Evolutionary conservation across 2,329 filamentous ascomycete species (phyloP), one percentile per base, ranked within the genome.

Genomic region (Pseudogymnoascus sp.): DNA sequence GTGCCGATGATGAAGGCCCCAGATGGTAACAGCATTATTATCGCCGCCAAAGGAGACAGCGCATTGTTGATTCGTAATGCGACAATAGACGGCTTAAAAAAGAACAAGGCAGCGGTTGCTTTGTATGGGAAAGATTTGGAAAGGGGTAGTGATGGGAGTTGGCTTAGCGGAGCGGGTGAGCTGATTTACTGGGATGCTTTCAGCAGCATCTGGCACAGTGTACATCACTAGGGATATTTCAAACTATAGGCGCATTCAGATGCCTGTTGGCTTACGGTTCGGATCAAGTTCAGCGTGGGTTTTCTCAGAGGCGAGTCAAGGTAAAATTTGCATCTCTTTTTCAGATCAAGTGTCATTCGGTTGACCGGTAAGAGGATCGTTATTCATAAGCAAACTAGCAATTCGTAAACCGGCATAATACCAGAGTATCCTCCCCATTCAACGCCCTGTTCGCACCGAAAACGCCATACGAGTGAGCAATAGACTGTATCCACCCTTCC

Each of bases 21-120:
- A 60, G 63, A 64, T 58, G 64, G 63, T 14, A 38, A 62, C 8
- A 55, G 60, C 12, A 62, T 69, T 26, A 62, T 68, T 8, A 61
- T 69, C 41, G 21, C 63, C 52, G 49, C 61, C n/a, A 55, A 33
- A 55, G 49, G 49, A 35, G 49, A 14, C 6, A 33, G 29, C 10
- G 29, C 49, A 55, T 35, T 55, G 16, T 55, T 55, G 49, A 55
- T 55, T 55, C 49, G 29, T 14, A 33, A 33, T 35, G 49, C 49
- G 10, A 55, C 49, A 55, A n/a, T 55, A 12, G 49, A 55, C 10
- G 49, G 49, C 6, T 55, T 29, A 21, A 55, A 55, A 55, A 55
- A 55, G 49, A 55, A 55, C 6, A 55, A 33, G 49, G 49, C 49
- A 7, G 49, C 49, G 5, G 10, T 55, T 55, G 29, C 49, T 55